A percentile compares a stretch with the other conserved stretches of the same genome.
phyloP scores from a whole-genome alignment of 768 basidiomycete genomes.

The Boletus edulis region DNA sequence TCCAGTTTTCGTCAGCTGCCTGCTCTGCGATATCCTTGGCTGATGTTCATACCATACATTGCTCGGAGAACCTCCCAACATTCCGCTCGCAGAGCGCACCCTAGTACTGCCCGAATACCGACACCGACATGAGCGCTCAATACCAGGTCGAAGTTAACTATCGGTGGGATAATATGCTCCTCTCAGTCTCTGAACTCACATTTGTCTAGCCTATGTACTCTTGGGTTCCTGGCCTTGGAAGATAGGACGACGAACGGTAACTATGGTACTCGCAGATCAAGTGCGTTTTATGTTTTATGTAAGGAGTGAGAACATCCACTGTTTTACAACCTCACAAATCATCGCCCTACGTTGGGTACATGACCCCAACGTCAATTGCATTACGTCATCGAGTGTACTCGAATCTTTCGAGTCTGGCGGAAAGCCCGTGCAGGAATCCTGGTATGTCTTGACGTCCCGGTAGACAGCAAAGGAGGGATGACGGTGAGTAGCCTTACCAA shows the following conservation, averaged over 20 bases:
- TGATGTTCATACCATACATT: neutral
- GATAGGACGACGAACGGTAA: constrained; percentile 10
- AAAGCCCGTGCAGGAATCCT: too few relatives aligned
- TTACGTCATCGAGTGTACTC: too few relatives aligned
- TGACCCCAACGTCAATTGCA: too few relatives aligned
- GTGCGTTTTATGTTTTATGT: neutral
- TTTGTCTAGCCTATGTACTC: constrained; percentile 4
- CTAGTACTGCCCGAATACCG: constrained; percentile 3
- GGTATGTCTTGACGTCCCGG: too few relatives aligned
- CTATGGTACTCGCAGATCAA: constrained; percentile 14
- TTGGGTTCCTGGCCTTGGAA: constrained; percentile 8
- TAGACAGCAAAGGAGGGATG: too few relatives aligned
- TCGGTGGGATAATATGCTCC: too few relatives aligned
- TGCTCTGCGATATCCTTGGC: constrained; percentile 8
- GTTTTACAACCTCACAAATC: constrained; percentile 1
- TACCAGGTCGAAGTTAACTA: too few relatives aligned
- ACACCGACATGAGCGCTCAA: too few relatives aligned
- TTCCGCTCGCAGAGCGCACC: constrained; percentile 11
- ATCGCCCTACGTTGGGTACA: constrained; percentile 38
- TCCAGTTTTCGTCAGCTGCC: constrained; percentile 1
- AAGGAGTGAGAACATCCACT: neutral
- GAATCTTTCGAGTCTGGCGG: too few relatives aligned
- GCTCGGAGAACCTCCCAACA: constrained; percentile 2
- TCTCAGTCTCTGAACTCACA: neutral
- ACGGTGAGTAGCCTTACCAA: too few relatives aligned